phyloP scores from a whole-genome alignment of 805 yeast genomes.

The Saccharomyces mikatae region DNA sequence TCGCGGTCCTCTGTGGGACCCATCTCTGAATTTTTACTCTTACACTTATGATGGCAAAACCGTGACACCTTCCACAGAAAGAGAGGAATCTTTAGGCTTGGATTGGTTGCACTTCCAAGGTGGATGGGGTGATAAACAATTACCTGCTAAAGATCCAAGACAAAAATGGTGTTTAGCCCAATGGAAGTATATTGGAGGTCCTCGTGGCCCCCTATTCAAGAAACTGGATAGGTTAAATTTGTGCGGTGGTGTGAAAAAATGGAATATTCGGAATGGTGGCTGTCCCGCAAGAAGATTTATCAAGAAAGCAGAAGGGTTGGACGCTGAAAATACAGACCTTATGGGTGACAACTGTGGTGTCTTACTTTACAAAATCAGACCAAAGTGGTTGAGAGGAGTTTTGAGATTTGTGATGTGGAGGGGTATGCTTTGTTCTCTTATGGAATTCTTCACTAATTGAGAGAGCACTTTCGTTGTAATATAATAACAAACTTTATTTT shows the following conservation, averaged over 20 bases:
- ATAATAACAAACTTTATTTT: neutral
- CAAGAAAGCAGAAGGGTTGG: constrained; percentile 66
- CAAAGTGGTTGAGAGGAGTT: constrained; percentile 38
- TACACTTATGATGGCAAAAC: constrained; percentile 62
- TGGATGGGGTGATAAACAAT: constrained; percentile 80
- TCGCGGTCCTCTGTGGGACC: constrained; percentile 90
- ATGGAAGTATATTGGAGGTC: constrained; percentile 85
- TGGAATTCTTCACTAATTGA: neutral
- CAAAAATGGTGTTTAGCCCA: constrained; percentile 82
- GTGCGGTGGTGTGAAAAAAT: constrained; percentile 85
- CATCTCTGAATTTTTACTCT: constrained; percentile 67
- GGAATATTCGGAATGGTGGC: constrained; percentile 66
- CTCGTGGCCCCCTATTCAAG: constrained; percentile 78
- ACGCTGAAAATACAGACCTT: constrained; percentile 63
- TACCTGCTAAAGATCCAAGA: constrained; percentile 58
- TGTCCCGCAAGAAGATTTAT: constrained; percentile 70
- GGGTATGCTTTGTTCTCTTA: constrained; percentile 26
- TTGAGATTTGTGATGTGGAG: constrained; percentile 48
- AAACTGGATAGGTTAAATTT: constrained; percentile 60
- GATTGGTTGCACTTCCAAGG: constrained; percentile 76
- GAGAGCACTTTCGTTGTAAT: neutral
- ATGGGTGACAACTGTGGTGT: constrained; percentile 60
- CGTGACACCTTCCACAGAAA: constrained; percentile 32
- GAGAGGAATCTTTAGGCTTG: constrained; percentile 33
- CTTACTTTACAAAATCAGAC: constrained; percentile 44